Base-by-base conservation (phyloP, 2,329 filamentous ascomycete species). In the Pseudopithomyces chartarum region DNA sequence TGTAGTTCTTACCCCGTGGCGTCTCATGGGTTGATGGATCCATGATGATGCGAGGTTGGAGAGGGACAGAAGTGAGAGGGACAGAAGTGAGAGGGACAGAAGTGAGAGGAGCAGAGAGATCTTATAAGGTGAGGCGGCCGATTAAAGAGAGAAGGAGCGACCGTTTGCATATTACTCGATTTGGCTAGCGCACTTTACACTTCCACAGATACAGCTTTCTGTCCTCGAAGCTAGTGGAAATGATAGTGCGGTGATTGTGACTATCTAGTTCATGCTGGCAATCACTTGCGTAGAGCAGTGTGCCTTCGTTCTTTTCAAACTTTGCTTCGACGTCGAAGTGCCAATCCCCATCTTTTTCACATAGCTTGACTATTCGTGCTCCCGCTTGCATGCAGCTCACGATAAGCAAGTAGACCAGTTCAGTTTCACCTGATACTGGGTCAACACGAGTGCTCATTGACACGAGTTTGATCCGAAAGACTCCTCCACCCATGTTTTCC, bases 331-430 rank as follows among this genome's bases (percentile, higher is more conserved):
- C 80, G 42, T 83, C 79, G 55, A 95, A 87, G 1, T 68, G 69
- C 84, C 88, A 92, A 54, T 77, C 52, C 1, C 59, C 56, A n/a
- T 62, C 61, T 15, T 39, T 69, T 29, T 49, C 59, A 6, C 58
- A 69, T 3, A 87, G 67, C 56, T 76, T 75, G 2, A 88, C 71
- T n/a, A 98, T 77, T 52, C 88, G 85, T 10, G 86, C 83, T 0
- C 95, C 95, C 2, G 90, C 91, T 78, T 97, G 90, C 94, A 98
- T 98, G 70, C 95, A 97, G 44, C 92, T 96, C 15, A 89, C 93
- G 39, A 97, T 79, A 23, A 66, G 62, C 12, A 59, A 20, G 10
- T 69, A 20, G 19, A 23, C 36, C 13, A 32, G 13, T 6, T 20
- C 15, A 29, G 6, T 56, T 6, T 63, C 63, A 2, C 32, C 32